Evolutionary conservation across 306 rosid species (phyloP).

Genomic region (Lathyrus tuberosus): DNA sequence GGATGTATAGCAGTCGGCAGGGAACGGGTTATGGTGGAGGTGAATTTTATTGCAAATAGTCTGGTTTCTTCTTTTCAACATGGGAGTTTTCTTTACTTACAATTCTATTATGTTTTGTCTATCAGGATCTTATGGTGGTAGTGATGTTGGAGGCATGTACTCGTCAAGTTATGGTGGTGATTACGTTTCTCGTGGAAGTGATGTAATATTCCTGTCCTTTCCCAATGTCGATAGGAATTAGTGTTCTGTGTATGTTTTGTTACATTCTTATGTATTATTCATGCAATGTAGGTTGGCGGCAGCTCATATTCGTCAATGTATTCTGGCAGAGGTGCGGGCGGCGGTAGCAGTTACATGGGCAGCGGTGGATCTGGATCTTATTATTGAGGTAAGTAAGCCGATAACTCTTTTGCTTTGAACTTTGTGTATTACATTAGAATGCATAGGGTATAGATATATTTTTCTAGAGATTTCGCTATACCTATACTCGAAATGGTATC

Average conservation of each 20-base stretch:
- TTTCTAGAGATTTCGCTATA: slow-evolving; percentile 44
- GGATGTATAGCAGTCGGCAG: slow-evolving; percentile 73
- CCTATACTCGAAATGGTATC: slow-evolving; percentile 53
- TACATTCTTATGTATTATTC: slow-evolving; percentile 27
- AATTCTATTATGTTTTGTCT: slow-evolving; percentile 19
- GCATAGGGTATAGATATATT: slow-evolving; percentile 9
- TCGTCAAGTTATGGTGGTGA: slow-evolving; percentile 94
- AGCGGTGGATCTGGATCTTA: slow-evolving; percentile 88
- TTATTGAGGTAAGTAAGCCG: slow-evolving; percentile 72
- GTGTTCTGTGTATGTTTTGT: slow-evolving; percentile 11
- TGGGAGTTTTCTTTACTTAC: slow-evolving; percentile 25
- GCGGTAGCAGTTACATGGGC: slow-evolving; percentile 89
- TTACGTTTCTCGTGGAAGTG: slow-evolving; percentile 84
- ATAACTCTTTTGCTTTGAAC: slow-evolving; percentile 19
- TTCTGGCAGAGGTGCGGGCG: slow-evolving; percentile 76
- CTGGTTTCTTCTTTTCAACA: slow-evolving; percentile 24
- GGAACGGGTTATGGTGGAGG: slow-evolving; percentile 73
- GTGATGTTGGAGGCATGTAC: slow-evolving; percentile 86
- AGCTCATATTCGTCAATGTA: slow-evolving; percentile 89
- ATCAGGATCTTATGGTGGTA: slow-evolving; percentile 77
- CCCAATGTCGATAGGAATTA: neutral
- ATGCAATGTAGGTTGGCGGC: slow-evolving; percentile 71
- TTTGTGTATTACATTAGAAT: slow-evolving; percentile 14
- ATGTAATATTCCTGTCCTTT: slow-evolving; percentile 60
- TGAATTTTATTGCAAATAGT: slow-evolving; percentile 33